phyloP scores from a whole-genome alignment of 2,329 filamentous ascomycete species.

The Ustulina deusta region DNA sequence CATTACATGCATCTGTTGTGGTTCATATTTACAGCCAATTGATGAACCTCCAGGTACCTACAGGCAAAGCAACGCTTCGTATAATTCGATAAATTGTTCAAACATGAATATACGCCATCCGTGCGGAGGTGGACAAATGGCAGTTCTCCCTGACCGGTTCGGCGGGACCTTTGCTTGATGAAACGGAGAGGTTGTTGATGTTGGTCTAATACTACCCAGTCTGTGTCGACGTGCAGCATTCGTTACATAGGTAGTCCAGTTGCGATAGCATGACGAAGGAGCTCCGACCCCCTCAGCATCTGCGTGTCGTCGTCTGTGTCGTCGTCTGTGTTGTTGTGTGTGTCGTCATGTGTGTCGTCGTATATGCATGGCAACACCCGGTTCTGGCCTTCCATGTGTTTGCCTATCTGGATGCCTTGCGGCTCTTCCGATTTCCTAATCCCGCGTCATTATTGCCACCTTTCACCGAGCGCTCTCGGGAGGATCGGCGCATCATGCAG shows the following conservation, averaged over 20 bases:
- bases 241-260: background rate
- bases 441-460: slow-evolving; percentile 34
- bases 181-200: background rate
- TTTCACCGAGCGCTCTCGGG: slow-evolving; percentile 6
- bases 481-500: background rate
- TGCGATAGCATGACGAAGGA: background rate
- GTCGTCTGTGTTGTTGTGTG: background rate
- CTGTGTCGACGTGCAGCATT: background rate
- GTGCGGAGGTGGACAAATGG: background rate
- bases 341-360: slow-evolving; percentile 11
- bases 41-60: background rate
- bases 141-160: background rate
- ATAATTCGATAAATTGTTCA: background rate
- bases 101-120: background rate
- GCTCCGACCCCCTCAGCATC: background rate
- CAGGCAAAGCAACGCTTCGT: background rate
- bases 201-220: background rate
- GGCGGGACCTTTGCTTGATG: background rate
- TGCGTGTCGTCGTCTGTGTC: background rate
- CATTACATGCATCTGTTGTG: background rate
- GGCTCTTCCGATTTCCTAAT: slow-evolving; percentile 1
- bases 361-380: slow-evolving; percentile 18
- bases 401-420: slow-evolving; percentile 33
- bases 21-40: background rate
- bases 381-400: slow-evolving; percentile 9